Evolutionary conservation across 2,329 filamentous ascomycete genomes (phyloP).

Genomic region (Cordyceps cicadae): DNA sequence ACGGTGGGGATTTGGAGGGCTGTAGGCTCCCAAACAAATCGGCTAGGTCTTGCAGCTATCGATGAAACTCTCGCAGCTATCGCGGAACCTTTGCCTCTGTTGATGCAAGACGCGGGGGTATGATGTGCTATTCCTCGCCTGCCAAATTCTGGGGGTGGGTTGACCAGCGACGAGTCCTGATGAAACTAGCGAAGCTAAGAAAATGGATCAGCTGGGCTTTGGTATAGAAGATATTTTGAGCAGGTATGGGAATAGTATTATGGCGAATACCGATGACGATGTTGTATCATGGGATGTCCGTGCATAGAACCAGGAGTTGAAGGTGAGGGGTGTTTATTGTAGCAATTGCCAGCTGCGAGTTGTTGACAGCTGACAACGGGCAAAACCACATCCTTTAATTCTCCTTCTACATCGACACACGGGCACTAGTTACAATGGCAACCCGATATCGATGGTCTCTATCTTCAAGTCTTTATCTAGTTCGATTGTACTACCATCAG

Average conservation of each 20-base stretch:
- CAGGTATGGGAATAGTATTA: neutral
- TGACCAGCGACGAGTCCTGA: neutral
- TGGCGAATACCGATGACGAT: neutral
- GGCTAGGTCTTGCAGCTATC: neutral
- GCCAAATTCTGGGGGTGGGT: constrained; percentile 2
- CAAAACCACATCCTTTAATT: neutral
- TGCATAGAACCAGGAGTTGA: neutral
- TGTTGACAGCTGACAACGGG: neutral
- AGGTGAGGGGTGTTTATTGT: neutral
- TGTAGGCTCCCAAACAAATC: neutral
- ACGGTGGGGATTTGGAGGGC: neutral
- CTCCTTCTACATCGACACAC: neutral
- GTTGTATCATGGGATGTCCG: neutral
- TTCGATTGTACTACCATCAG: neutral
- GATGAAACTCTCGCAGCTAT: neutral
- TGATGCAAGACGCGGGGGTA: constrained; percentile 10
- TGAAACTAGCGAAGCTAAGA: neutral
- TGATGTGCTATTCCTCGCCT: constrained; percentile 3
- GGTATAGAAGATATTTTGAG: neutral
- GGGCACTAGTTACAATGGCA: neutral
- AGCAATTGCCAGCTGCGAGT: neutral
- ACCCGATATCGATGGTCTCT: neutral
- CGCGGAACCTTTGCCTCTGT: neutral
- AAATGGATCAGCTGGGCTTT: neutral
- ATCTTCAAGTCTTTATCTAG: neutral